A percentile compares a stretch with the other conserved stretches of the same genome.
These are phyloP conservation scores for Adiantum capillusveneris DNA, from an alignment of 75 land plant species.

Conservation along the genomic window DNA sequence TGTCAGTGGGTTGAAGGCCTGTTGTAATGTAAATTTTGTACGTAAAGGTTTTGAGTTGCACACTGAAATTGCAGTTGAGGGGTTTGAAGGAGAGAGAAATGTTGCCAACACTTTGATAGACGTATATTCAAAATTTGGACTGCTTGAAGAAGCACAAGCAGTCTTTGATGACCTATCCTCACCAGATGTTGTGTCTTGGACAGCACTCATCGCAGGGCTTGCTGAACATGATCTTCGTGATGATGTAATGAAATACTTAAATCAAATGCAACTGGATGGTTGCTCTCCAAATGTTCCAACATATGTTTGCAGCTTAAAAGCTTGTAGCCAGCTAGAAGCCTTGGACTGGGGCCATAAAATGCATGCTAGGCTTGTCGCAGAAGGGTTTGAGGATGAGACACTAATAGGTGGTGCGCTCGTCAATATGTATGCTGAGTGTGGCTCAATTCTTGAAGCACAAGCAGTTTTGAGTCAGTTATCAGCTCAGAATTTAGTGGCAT, in stretches of 20 bases:
- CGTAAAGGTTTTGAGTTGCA: slow-evolving; percentile 22
- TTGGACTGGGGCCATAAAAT: slow-evolving; percentile 26
- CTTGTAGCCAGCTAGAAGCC: slow-evolving; percentile 7
- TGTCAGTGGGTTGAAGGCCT: slow-evolving; percentile 11
- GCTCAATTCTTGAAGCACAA: slow-evolving; percentile 1
- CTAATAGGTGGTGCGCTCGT: slow-evolving; percentile 35
- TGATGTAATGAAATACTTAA: slow-evolving; percentile 21
- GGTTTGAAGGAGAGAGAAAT: slow-evolving; percentile 7
- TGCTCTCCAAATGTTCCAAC: slow-evolving; percentile 9
- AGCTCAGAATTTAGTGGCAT: slow-evolving; percentile 15
- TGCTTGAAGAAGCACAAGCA: slow-evolving; percentile 9
- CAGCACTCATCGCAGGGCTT: slow-evolving; percentile 26
- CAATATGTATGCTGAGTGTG: slow-evolving; percentile 54
- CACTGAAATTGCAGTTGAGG: slow-evolving; percentile 11
- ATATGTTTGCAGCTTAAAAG: slow-evolving; percentile 4
- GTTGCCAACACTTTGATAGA: slow-evolving; percentile 25
- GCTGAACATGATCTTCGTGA: slow-evolving; percentile 21
- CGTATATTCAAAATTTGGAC: slow-evolving; percentile 34
- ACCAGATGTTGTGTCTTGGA: slow-evolving; percentile 39
- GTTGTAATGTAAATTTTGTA: slow-evolving; percentile 32
- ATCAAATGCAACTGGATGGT: slow-evolving; percentile 6
- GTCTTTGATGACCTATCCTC: slow-evolving; percentile 17
- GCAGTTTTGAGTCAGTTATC: not conserved
- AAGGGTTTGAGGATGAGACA: slow-evolving; percentile 21
- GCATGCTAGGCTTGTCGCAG: slow-evolving; percentile 26